A percentile compares a stretch with the other conserved stretches of the same genome.
Evolutionary conservation across 768 basidiomycete species (phyloP).

Genomic region (Kwoniella newhampshirensis): DNA sequence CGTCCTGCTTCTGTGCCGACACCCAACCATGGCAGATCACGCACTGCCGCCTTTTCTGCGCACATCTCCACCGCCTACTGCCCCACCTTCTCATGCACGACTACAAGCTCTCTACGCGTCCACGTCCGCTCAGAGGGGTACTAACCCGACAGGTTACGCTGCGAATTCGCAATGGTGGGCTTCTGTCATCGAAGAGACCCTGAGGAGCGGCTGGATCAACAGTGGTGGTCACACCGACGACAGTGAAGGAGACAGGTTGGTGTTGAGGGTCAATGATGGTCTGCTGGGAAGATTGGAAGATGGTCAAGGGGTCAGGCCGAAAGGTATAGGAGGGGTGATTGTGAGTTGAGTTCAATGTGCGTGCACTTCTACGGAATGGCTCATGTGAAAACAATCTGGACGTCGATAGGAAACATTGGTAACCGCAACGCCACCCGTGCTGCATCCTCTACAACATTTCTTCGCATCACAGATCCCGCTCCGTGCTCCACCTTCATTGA

Average conservation of each 20-base stretch:
- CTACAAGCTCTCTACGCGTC: conserved; percentile 74
- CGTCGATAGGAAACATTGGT: conserved; percentile 32
- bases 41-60: conserved; percentile 24
- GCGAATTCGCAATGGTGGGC: conserved; percentile 86
- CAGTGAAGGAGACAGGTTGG: conserved; percentile 36
- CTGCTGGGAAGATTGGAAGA: conserved; percentile 36
- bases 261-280: conserved; percentile 43
- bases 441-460: conserved; percentile 40
- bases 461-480: conserved; percentile 41
- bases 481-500: conserved; percentile 35
- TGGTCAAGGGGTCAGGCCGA: conserved; percentile 38
- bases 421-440: conserved; percentile 22
- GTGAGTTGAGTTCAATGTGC: conserved; percentile 34
- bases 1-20: too few relatives aligned
- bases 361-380: too few relatives aligned
- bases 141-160: conserved; percentile 77
- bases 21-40: too few relatives aligned
- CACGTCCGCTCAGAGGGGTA: conserved; percentile 74
- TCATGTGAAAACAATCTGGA: too few relatives aligned
- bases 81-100: conserved; percentile 44
- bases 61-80: conserved; percentile 25
- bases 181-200: conserved; percentile 32
- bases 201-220: conserved; percentile 41
- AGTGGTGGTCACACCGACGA: neutral
- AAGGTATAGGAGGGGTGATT: conserved; percentile 49